Base-by-base conservation (phyloP, 306 rosid genomes). In the Fragaria iinumae region DNA sequence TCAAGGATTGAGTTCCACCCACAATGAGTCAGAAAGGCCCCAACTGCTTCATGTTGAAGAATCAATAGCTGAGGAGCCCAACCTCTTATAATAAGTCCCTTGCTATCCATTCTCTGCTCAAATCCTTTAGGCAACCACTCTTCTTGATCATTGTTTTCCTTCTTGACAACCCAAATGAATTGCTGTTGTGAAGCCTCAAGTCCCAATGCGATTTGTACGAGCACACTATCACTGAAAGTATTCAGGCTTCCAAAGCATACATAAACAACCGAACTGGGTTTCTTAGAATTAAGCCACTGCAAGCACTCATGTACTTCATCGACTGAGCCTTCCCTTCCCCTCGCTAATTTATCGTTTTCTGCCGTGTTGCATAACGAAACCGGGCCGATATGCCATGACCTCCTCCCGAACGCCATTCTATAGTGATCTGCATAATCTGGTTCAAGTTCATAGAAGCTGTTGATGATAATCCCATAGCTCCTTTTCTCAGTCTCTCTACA, bases 401-500 rank as follows among this genome's bases (percentile, higher is more conserved):
- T 71, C 12, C 11, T 71, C 10, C 64, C 47, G 2, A 71, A 52
- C 48, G 12, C 64, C 11, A 18, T 71, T 32, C 47, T 50, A 3
- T 71, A 71, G 53, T 71, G 75, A 71, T 71, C 75, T 50, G 20
- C 75, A 45, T 45, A 71, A 50, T 21, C 75, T 11, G 75, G 63
- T 20, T 71, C 75, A 50, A 71, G 75, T 34, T 71, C 75, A 52
- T 49, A 71, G 20, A 71, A 71, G 20, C 75, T 71, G 55, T 91
- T 91, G 0, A 84, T 82, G 10, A 89, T 62, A 73, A 79, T 80
- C 16, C 97, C 90, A 57, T 2, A 84, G 71, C 90, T 83, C 9
- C 53, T 84, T 69, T 44, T 1, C 74, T 84, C 91, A 1, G 12
- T 86, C 77, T 23, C 85, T 82, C 1, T 67, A 0, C 44, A 18